phyloP scores from a whole-genome alignment of 805 yeast species.

The Teunomyces pallodes region DNA sequence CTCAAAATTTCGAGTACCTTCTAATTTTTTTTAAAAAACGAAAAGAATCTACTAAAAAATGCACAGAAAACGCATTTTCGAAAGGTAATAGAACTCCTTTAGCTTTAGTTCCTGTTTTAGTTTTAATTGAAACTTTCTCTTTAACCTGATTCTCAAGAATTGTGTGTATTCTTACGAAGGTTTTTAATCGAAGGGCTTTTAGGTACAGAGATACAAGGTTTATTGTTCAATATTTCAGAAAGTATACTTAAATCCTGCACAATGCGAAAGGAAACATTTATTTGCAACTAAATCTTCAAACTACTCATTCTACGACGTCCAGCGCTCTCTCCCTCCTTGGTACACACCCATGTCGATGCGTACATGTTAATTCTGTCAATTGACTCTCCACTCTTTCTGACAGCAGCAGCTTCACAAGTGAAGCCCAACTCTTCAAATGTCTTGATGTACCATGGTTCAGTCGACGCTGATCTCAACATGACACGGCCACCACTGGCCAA shows the following conservation, averaged over 20 bases:
- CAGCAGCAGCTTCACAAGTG: slow-evolving; percentile 64
- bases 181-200: too few species aligned
- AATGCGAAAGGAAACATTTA: background rate
- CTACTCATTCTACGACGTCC: slow-evolving; percentile 48
- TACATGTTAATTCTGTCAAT: slow-evolving; percentile 86
- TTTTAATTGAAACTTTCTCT: too few species aligned
- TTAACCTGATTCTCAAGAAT: too few species aligned
- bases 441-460: slow-evolving; percentile 73
- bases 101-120: too few species aligned
- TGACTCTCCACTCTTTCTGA: slow-evolving; percentile 58
- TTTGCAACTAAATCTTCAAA: slow-evolving; percentile 28
- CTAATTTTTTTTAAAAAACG: background rate
- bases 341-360: slow-evolving; percentile 85
- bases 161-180: too few species aligned
- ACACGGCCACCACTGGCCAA: slow-evolving; percentile 70
- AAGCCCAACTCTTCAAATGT: slow-evolving; percentile 69
- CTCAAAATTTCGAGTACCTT: background rate
- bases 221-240: too few species aligned
- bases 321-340: slow-evolving; percentile 36
- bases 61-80: background rate
- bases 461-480: slow-evolving; percentile 71
- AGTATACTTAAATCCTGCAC: background rate
- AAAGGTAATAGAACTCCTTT: too few species aligned
- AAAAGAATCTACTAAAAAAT: background rate
- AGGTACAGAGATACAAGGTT: too few species aligned